Percentiles rank a stretch among this genome's conserved stretches.
phyloP scores from a whole-genome alignment of 805 yeast species.

The Candida adriatica region DNA sequence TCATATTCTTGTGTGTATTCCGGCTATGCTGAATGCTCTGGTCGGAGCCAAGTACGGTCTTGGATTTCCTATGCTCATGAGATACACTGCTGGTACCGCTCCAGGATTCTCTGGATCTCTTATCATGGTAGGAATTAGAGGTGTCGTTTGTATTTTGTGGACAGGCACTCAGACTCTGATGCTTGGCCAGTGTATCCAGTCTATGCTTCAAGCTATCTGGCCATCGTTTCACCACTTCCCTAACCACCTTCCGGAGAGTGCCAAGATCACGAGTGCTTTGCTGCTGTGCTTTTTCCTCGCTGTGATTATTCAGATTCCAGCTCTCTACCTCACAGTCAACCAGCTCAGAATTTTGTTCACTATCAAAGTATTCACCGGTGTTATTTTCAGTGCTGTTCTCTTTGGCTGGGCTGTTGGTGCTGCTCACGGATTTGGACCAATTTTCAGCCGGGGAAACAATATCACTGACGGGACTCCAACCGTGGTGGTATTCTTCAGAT shows the following conservation, averaged over 20 bases:
- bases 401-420: conserved; percentile 28
- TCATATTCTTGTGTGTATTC: conserved; percentile 22
- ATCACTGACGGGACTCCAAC: conserved; percentile 21
- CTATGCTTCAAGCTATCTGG: conserved; percentile 60
- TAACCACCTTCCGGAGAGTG: conserved; percentile 25
- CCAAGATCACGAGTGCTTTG: conserved; percentile 24
- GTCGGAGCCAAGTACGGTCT: conserved; percentile 29
- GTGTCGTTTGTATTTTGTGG: conserved; percentile 41
- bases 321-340: conserved; percentile 27
- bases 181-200: conserved; percentile 66
- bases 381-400: conserved; percentile 27
- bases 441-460: conserved; percentile 16
- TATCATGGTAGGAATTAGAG: conserved; percentile 26
- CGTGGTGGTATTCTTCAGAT: conserved; percentile 20
- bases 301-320: conserved; percentile 27
- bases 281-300: conserved; percentile 29
- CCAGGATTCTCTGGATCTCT: conserved; percentile 28
- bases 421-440: conserved; percentile 24
- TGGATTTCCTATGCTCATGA: conserved; percentile 29
- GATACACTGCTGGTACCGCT: conserved; percentile 30
- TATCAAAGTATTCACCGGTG: conserved; percentile 25
- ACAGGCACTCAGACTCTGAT: conserved; percentile 68
- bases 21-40: conserved; percentile 17
- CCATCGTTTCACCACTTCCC: conserved; percentile 34
- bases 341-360: conserved; percentile 30